Evolutionary conservation across 164 flowering plant species (phyloP).

Genomic region (Magnolia kwangsiensis): DNA sequence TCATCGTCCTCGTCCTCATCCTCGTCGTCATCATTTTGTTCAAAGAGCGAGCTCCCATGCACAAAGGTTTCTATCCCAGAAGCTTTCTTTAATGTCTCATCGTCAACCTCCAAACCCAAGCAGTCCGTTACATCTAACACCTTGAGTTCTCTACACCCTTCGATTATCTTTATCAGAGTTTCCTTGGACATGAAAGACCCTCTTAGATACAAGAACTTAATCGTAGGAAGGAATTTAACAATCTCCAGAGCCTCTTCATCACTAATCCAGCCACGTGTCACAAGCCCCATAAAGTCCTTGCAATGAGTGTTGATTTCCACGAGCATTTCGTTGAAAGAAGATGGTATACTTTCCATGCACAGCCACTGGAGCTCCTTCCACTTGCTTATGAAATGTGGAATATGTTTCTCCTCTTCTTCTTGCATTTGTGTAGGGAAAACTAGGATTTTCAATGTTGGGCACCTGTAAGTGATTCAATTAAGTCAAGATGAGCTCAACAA

Average conservation of each 20-base stretch:
- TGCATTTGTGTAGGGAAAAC: not conserved
- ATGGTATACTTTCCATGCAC: not conserved
- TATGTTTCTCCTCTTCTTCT: not conserved
- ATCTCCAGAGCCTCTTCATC: not conserved
- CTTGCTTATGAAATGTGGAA: not conserved
- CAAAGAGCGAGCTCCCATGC: not conserved
- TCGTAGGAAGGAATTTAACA: not conserved
- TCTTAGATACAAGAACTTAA: constrained; percentile 3
- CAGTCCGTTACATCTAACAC: constrained; percentile 1
- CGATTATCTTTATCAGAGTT: constrained; percentile 3
- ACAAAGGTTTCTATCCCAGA: constrained; percentile 3
- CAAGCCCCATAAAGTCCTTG: constrained; percentile 2
- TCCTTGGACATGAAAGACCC: constrained; percentile 3
- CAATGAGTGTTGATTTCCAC: constrained; percentile 6
- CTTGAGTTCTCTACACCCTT: constrained; percentile 12
- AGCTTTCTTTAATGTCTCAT: constrained; percentile 4
- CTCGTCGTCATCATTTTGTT: not conserved
- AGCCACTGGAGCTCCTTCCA: constrained; percentile 5
- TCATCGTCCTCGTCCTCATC: not conserved
- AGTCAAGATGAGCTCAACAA: no score
- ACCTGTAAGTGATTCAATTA: not conserved
- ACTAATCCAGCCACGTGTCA: not conserved
- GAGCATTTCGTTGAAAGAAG: not conserved
- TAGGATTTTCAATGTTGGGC: constrained; percentile 1
- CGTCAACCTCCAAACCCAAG: constrained; percentile 5